Evolutionary conservation across 176 grass and related monocot species (phyloP).

Genomic region (Musa itinerans): DNA sequence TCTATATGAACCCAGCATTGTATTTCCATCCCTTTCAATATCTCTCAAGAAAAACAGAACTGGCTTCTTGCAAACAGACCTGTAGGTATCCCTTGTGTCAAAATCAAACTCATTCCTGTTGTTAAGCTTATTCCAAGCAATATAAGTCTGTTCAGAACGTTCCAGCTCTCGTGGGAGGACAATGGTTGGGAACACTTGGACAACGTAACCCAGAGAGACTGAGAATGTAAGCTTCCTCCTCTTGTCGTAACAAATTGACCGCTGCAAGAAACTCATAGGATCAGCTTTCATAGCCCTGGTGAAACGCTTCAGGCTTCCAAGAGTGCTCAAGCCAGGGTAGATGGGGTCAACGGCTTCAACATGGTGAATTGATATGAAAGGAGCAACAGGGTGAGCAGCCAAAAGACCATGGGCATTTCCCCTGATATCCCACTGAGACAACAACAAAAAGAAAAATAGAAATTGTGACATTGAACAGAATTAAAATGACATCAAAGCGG

Average conservation of each 20-base stretch:
- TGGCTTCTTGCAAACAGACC: constrained; percentile 86
- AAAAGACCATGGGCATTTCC: constrained; percentile 72
- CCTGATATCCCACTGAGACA: constrained; percentile 90
- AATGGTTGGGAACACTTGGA: constrained; percentile 83
- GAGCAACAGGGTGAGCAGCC: constrained; percentile 84
- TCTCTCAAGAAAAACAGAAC: constrained; percentile 76
- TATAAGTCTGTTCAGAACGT: constrained; percentile 63
- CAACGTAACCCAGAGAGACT: constrained; percentile 72
- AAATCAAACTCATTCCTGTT: constrained; percentile 80
- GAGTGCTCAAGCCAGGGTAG: constrained; percentile 66
- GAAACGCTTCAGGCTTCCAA: constrained; percentile 85
- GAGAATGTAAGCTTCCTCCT: constrained; percentile 59
- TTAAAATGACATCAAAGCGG: no score
- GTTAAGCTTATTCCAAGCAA: constrained; percentile 63
- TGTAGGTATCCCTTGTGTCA: constrained; percentile 78
- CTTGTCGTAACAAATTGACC: constrained; percentile 64
- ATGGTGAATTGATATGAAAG: constrained; percentile 91
- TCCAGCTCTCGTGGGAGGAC: constrained; percentile 75
- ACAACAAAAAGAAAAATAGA: constrained; percentile 3
- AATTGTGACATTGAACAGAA: not conserved
- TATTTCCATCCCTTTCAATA: constrained; percentile 59
- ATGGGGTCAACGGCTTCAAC: constrained; percentile 75
- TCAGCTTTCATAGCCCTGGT: constrained; percentile 82
- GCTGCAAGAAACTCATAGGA: constrained; percentile 79
- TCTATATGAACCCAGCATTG: constrained; percentile 55